Base-by-base conservation (phyloP, 176 grass and related monocot genomes). In the Oryza brachyantha region DNA sequence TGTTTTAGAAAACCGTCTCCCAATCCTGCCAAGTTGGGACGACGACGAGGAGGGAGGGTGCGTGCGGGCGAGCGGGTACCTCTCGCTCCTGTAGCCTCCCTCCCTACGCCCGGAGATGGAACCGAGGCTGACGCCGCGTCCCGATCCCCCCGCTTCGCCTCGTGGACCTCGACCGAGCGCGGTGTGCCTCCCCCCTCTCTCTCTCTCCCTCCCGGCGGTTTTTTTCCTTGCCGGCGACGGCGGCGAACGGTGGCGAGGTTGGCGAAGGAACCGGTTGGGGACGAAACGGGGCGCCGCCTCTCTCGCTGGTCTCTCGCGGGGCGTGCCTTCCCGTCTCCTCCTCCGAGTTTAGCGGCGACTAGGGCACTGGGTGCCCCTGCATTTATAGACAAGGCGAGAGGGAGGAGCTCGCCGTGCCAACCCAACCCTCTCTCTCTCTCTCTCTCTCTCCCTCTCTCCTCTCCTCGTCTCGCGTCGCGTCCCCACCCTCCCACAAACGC, bases 381-480 rank as follows among this genome's bases (percentile, higher is more conserved):
- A 88, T 88, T 88, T 88, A 84, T 88, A 88, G 76, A 76, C 21
- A 13, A 5, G 11, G 21, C 7, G 24, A 5, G 22, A 8, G 12
- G 27, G 34, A 2, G 35, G 69, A 79, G 46, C 48, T 86, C 74
- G 72, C 13, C 55, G 29, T 59, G 78, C 75, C 80, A 84, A 84
- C 86, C 75, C 81, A 45, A 42, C 78, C 78, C 31, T 32, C 31
- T 29, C 72, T n/a, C 21, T 9, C 39, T 26, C 45, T n/a, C 13
- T 46, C 13, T 64, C 72, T n/a, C n/a, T n/a, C 22, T 21, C 62
- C 5, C 41, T 43, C 13, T 46, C 13, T 64, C 72, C 73, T 63
- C 54, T 41, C 48, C 55, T 52, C 37, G 65, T 46, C 29, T 77
- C 43, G 63, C 39, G 71, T 54, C 72, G 68, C 79, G 58, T 73